These are phyloP conservation scores for Pharnaceum exiguum DNA, from an alignment of 148 eudicot genomes.

Conservation along the genomic window DNA sequence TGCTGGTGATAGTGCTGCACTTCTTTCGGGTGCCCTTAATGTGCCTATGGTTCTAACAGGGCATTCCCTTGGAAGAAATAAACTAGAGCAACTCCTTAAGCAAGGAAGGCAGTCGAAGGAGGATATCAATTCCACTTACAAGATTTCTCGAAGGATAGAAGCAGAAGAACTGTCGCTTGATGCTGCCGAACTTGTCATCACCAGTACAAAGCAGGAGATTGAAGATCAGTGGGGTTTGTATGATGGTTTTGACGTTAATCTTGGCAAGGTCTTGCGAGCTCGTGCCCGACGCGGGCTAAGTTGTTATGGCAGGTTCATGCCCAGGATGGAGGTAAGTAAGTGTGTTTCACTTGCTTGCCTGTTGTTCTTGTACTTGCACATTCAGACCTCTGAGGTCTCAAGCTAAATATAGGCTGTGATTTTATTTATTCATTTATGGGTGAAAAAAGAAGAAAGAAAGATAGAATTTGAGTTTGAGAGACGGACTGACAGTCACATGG, in stretches of 20 bases:
- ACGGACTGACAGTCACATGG: too few relatives aligned
- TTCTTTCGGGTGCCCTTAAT: constrained; percentile 74
- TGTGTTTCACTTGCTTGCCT: neutral
- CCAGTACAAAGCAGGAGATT: constrained; percentile 78
- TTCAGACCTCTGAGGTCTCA: too few relatives aligned
- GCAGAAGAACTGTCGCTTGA: constrained; percentile 79
- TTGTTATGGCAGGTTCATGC: constrained; percentile 77
- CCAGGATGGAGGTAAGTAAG: constrained; percentile 66
- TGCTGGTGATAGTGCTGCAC: constrained; percentile 83
- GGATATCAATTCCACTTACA: constrained; percentile 70
- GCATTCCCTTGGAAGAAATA: constrained; percentile 77
- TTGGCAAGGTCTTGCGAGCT: constrained; percentile 66
- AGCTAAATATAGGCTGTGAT: too few relatives aligned
- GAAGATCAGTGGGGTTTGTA: constrained; percentile 79
- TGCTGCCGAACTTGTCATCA: constrained; percentile 71
- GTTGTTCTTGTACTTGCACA: too few relatives aligned
- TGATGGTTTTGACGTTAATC: constrained; percentile 80
- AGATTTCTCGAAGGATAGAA: constrained; percentile 77
- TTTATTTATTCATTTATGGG: too few relatives aligned
- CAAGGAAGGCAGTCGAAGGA: constrained; percentile 81
- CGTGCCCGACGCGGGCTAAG: constrained; percentile 65
- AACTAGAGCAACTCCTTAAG: constrained; percentile 68
- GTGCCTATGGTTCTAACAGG: constrained; percentile 81
- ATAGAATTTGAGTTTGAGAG: too few relatives aligned
- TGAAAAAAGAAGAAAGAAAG: too few relatives aligned